Evolutionary conservation across 805 yeast genomes (phyloP), one percentile per base, ranked within the genome.

Genomic region (Candida germanica): DNA sequence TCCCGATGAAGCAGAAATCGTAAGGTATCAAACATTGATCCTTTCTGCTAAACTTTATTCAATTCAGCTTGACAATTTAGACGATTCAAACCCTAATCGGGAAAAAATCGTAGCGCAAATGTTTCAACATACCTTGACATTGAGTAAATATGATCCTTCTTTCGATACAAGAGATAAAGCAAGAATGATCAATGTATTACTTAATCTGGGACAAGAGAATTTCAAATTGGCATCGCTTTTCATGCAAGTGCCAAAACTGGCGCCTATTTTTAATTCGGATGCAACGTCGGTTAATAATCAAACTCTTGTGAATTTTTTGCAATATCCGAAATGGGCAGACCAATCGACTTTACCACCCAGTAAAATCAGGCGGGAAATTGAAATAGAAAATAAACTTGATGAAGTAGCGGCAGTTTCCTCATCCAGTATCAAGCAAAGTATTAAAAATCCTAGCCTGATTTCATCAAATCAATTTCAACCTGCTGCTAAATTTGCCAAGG

Each of bases 151-250:
- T 54, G 99, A 93, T 55, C 66, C 71, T 5, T 73, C 77, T 3
- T 77, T 78, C 48, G 96, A 87, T 52, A 75, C 86, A 1, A 71
- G 98, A 41, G 98, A 93, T 53, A 71, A 91, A 40, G 87, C 96
- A 0, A 70, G 98, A 47, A 70, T 82, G 62, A 66, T 87, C 19
- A 64, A 75, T 16, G 73, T 87, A 0, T 61, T 91, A 3, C 64
- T 87, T 31, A 71, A 74, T 20, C 71, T 49, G 12, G 64, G 62
- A 10, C 39, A 39, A 23, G 50, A 42, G 43, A 49, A 77, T 35
- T 69, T 71, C 15, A 80, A 82, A 40, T 63, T 87, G 43, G 89
- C 89, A 0, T 68, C 80, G 2, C 64, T 87, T 23, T 65, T 87
- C 31, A 62, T 87, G 16, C 91, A 84, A 49, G 89, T 85, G 1